phyloP scores from a whole-genome alignment of 495 filamentous ascomycete species.

The Hypoxylon rickii region DNA sequence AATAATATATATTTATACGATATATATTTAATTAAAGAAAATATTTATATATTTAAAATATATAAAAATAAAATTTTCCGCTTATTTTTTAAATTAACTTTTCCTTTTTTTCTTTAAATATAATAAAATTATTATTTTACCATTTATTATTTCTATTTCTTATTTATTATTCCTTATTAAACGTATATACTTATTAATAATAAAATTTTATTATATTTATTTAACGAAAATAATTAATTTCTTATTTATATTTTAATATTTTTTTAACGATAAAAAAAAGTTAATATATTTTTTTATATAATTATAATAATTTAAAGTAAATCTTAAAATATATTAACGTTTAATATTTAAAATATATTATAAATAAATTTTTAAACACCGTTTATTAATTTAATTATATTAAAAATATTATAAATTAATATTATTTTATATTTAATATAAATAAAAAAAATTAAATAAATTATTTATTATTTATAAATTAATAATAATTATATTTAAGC shows the following conservation, averaged over 20 bases:
- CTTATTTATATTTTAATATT: neutral
- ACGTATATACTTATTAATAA: neutral
- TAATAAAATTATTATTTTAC: neutral
- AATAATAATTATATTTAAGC: neutral
- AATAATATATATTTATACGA: neutral
- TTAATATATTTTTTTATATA: neutral
- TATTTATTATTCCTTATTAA: neutral
- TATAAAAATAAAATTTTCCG: neutral
- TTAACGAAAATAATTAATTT: neutral
- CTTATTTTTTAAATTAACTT: neutral
- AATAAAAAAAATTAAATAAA: neutral
- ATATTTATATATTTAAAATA: neutral
- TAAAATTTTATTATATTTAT: neutral
- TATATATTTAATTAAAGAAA: neutral
- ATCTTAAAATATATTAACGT: neutral
- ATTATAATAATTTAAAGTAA: neutral
- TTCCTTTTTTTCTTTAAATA: no score
- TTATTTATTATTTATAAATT: neutral
- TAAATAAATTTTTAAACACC: no score
- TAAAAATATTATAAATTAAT: neutral
- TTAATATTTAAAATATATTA: neutral
- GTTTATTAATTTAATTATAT: neutral
- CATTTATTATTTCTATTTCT: neutral
- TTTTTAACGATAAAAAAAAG: no score
- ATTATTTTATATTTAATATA: neutral